Base-by-base conservation (phyloP, 352 stramenopile species). In the Phytophthora rubi region DNA sequence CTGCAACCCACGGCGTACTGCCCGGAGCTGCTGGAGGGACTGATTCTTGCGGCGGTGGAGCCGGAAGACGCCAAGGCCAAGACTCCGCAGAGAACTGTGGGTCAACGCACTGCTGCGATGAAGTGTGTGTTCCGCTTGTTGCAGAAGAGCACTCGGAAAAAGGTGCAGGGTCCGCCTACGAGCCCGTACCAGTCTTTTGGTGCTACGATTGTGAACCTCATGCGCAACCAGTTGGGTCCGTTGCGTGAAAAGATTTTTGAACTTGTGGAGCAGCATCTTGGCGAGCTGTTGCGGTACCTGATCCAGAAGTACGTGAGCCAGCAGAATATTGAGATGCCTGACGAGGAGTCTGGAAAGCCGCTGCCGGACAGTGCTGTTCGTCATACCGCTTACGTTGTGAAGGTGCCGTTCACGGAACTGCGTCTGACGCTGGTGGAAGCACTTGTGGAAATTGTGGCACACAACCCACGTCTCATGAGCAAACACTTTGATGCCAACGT, bases 381-480 rank as follows among this genome's bases (percentile, higher is more conserved):
- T 35, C 91, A 97, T 72, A 96, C 91, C 52, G 88, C 82, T 6
- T 97, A 97, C 59, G 79, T 95, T 33, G 91, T 97, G 28, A 92
- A 93, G 62, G 84, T 92, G 30, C 91, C 91, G 28, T 97, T 97
- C 73, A 97, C 91, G 13, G 88, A 96, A 67, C 88, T 97, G 65
- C 90, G 91, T 6, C 81, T 97, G 0, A 90, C 85, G 60, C 74
- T 97, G 26, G 83, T 97, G 15, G 86, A 95, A 39, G 65, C 92
- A 33, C 70, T 97, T n/a, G 88, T 97, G 32, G 89, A 95, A 70
- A 79, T 96, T 28, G 80, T 96, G 33, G 77, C 92, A 45, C 81
- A 94, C 59, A 94, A 97, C 62, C 88, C 89, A 16, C 73, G 62
- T 39, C 76, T 83, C 44, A 79, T 96, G 55, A 83, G 80, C 44